Percentiles rank a stretch among this genome's conserved stretches.
These are phyloP conservation scores for Smittium culicis DNA, from an alignment of 371 early-diverging fungal species.

Conservation along the genomic window DNA sequence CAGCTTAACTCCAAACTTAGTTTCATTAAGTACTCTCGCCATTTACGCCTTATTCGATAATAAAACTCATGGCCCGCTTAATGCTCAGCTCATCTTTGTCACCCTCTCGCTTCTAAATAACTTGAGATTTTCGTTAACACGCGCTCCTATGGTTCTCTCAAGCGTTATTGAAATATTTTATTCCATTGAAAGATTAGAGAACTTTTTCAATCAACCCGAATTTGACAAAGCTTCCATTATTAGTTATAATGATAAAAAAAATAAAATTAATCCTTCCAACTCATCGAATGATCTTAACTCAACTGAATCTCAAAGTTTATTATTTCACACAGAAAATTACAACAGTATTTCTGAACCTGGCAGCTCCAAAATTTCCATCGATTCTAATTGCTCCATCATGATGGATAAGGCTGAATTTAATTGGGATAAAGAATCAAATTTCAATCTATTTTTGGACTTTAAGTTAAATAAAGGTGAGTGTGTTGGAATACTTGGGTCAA, in stretches of 20 bases:
- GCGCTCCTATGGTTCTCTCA: background rate
- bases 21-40: background rate
- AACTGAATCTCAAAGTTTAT: no score
- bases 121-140: background rate
- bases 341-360: background rate
- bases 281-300: no score
- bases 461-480: background rate
- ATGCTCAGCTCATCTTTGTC: background rate
- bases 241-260: no score
- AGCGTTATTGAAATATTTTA: background rate
- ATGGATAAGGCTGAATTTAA: background rate
- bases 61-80: background rate
- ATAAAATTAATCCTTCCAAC: no score
- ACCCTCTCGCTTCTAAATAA: background rate
- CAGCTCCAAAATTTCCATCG: background rate
- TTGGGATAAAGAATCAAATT: background rate
- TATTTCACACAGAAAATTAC: no score
- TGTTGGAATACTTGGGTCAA: slow-evolving; percentile 4
- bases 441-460: slow-evolving; percentile 2
- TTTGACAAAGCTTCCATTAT: no score
- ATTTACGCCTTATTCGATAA: background rate
- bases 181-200: background rate
- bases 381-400: background rate
- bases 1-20: background rate
- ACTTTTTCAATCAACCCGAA: no score